Evolutionary conservation across 1,284 basidiomycete genomes (phyloP), one percentile per base, ranked within the genome.

Genomic region (Pyrrhoderma noxium): DNA sequence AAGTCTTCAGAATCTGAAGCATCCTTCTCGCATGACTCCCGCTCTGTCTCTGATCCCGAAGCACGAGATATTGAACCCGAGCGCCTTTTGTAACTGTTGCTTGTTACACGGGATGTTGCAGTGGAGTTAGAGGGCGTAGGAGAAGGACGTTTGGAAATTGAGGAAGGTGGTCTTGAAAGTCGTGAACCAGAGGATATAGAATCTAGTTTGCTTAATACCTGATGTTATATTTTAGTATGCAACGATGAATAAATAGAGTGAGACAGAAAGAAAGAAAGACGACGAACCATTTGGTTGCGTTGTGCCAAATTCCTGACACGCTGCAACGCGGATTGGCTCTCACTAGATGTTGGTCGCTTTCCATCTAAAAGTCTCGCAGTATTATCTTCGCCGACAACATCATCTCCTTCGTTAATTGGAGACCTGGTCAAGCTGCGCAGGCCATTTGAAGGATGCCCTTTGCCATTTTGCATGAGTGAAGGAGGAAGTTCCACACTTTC

Each of bases 31-130:
- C 52, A 38, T 55, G 66, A 42, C 64, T 87, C 85, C 34, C 83
- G 76, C 64, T 88, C 85, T 0, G 85, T 88, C 63, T 87, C 85
- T 2, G 84, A 87, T 37, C 85, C 85, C 21, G 85, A 87, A 45
- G 74, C 47, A 16, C 43, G 40, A 16, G 54, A 56, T 8, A 46
- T 38, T 36, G 54, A 52, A 31, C 44, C 51, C 8, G 54, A 46
- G 22, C 54, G 54, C 27, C 36, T 19, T 22, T 47, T 36, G 11
- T 5, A 31, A 31, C 27, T 31, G 27, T 31, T 5, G 27, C 27
- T 48, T 19, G 53, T 39, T 36, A 49, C 18, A 13, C 51, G 45
- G 14, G 54, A 64, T 27, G 64, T 61, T 42, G 67, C 62, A 38
- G 60, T 19, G 23, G 67, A 66, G 7, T 70, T 65, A 21, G 65